Percentiles rank a stretch among this genome's conserved stretches.
Conservation (phyloP, 1,139 yeast genomes). For the Pneumocystis canis region DNA sequence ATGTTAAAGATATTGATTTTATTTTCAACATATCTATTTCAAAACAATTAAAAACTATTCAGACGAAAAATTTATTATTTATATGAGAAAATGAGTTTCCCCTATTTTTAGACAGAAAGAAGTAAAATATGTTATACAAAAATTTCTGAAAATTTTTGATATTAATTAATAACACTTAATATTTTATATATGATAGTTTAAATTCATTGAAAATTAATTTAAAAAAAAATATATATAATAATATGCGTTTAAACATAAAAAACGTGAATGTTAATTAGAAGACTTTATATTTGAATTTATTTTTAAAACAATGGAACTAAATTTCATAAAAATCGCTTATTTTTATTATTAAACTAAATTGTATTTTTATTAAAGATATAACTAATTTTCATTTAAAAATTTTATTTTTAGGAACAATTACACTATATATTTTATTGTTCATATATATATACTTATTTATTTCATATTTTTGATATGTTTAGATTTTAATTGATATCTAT, state of each 20-base stretch:
- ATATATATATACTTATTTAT: slow-evolving; percentile 41
- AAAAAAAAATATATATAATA: not conserved
- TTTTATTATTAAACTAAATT: slow-evolving; percentile 80
- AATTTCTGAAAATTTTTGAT: slow-evolving; percentile 58
- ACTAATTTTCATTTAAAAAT: slow-evolving; percentile 57
- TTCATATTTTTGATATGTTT: slow-evolving; percentile 34
- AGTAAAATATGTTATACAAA: slow-evolving; percentile 62
- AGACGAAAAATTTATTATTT: slow-evolving; percentile 59
- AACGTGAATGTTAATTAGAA: slow-evolving; percentile 20
- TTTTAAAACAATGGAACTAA: slow-evolving; percentile 33
- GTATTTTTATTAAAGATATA: slow-evolving; percentile 80
- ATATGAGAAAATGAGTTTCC: slow-evolving; percentile 64
- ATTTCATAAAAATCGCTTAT: slow-evolving; percentile 41
- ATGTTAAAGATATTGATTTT: slow-evolving; percentile 48
- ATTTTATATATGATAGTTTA: slow-evolving; percentile 39
- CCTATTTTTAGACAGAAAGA: slow-evolving; percentile 69
- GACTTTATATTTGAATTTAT: slow-evolving; percentile 78
- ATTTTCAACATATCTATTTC: slow-evolving; percentile 43
- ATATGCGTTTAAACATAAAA: slow-evolving; percentile 4
- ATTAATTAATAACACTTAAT: slow-evolving; percentile 51
- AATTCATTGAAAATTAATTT: not conserved
- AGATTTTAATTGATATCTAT: not conserved
- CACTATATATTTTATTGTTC: slow-evolving; percentile 62
- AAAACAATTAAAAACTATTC: slow-evolving; percentile 42
- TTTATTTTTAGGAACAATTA: slow-evolving; percentile 37